Evolutionary conservation across 1,284 basidiomycete species (phyloP).

Genomic region (Tilletiopsis washingtonensis): DNA sequence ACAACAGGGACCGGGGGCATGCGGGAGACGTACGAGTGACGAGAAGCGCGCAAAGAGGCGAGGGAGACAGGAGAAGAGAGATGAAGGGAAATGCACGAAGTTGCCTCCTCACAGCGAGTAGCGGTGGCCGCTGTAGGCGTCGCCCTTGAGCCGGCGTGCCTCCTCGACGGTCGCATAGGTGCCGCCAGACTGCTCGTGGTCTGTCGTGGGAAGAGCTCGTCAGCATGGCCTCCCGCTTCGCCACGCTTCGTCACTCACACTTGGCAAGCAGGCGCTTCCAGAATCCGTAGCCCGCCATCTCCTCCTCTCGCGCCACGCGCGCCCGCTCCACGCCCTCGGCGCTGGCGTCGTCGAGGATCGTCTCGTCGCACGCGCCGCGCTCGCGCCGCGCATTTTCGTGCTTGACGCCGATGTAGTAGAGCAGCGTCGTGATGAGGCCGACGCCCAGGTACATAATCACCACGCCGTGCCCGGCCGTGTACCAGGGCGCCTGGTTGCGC

Average conservation of each 20-base stretch:
- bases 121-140: constrained; percentile 9
- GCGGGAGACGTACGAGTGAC: no score
- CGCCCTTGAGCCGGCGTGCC: constrained; percentile 28
- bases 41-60: no score
- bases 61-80: no score
- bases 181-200: constrained; percentile 11
- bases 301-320: constrained; percentile 13
- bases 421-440: constrained; percentile 55
- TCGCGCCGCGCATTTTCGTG: constrained; percentile 60
- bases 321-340: constrained; percentile 10
- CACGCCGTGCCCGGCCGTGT: constrained; percentile 60
- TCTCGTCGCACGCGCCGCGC: constrained; percentile 61
- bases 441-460: constrained; percentile 64
- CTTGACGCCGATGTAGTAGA: constrained; percentile 53
- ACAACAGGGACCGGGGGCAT: no score
- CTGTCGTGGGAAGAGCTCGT: constrained; percentile 2
- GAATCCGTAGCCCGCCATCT: constrained; percentile 12
- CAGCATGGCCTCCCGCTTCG: no score
- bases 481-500: constrained; percentile 59
- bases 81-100: no score
- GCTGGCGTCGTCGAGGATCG: constrained; percentile 50
- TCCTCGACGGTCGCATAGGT: constrained; percentile 27
- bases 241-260: no score
- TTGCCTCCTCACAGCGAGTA: no score
- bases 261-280: no score